These are phyloP conservation scores for Calonectria multiphialidica DNA, from an alignment of 2,329 filamentous ascomycete genomes.

Conservation along the genomic window DNA sequence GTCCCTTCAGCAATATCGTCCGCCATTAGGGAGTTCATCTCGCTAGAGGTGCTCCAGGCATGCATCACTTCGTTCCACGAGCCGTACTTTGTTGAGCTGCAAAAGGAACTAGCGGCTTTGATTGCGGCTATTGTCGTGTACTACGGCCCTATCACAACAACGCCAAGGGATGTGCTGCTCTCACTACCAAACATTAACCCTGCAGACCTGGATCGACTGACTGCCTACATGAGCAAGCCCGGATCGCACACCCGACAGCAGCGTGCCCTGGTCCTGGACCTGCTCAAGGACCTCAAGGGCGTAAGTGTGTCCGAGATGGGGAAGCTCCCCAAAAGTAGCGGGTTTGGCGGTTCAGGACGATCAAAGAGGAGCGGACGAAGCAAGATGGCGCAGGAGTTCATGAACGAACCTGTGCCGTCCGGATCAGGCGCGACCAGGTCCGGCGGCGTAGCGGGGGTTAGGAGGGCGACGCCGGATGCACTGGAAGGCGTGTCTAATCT, in stretches of 20 bases:
- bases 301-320: slow-evolving; percentile 95
- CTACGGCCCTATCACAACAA: slow-evolving; percentile 77
- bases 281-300: slow-evolving; percentile 88
- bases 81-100: slow-evolving; percentile 95
- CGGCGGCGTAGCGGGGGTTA: slow-evolving; percentile 41
- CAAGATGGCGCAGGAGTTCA: slow-evolving; percentile 75
- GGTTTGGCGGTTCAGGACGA: slow-evolving; percentile 45
- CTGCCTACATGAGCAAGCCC: slow-evolving; percentile 70
- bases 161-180: slow-evolving; percentile 81
- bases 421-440: slow-evolving; percentile 41
- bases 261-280: slow-evolving; percentile 82
- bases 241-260: slow-evolving; percentile 78
- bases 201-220: slow-evolving; percentile 74
- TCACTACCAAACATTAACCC: slow-evolving; percentile 82
- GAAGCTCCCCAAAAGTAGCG: slow-evolving; percentile 74
- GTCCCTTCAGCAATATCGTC: slow-evolving; percentile 67
- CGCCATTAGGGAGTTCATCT: slow-evolving; percentile 90
- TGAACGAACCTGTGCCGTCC: slow-evolving; percentile 62
- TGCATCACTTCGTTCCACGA: slow-evolving; percentile 93
- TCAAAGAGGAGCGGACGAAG: slow-evolving; percentile 45
- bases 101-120: slow-evolving; percentile 89
- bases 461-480: slow-evolving; percentile 60
- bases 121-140: slow-evolving; percentile 88
- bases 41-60: slow-evolving; percentile 87
- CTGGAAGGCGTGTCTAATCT: slow-evolving; percentile 68